Conservation (phyloP, 73 alveolate genomes). For the Paramecium octaurelia region DNA sequence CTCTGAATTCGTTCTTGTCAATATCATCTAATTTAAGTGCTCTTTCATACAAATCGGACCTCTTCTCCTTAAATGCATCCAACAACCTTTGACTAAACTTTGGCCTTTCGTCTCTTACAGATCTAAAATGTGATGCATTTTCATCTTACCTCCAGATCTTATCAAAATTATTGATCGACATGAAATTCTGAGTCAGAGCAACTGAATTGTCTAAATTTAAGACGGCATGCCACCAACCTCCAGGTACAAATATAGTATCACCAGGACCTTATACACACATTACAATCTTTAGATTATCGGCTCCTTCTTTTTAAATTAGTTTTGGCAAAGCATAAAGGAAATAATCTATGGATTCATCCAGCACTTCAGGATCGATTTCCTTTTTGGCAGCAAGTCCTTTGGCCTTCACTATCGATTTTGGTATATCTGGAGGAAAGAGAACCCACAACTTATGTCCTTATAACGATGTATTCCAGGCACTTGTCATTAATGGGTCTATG, state of each 20-base stretch:
- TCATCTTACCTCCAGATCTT: conserved; percentile 70
- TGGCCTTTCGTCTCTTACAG: conserved; percentile 31
- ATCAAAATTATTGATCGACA: conserved; percentile 73
- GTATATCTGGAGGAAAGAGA: conserved; percentile 72
- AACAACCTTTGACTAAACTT: conserved; percentile 27
- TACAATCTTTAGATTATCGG: conserved; percentile 42
- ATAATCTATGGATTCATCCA: conserved; percentile 83
- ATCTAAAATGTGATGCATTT: not conserved
- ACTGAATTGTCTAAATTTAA: conserved; percentile 87
- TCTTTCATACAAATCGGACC: conserved; percentile 35
- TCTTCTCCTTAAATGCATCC: not conserved
- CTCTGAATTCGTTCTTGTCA: conserved; percentile 29
- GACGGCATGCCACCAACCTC: conserved; percentile 97
- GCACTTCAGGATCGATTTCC: conserved; percentile 65
- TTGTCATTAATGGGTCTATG: conserved; percentile 76
- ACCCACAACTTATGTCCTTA: conserved; percentile 84
- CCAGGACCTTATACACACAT: conserved; percentile 76
- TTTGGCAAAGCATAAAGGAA: conserved; percentile 74
- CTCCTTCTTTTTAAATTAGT: conserved; percentile 50
- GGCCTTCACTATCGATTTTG: conserved; percentile 55
- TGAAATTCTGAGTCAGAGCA: conserved; percentile 74
- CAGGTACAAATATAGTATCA: conserved; percentile 91
- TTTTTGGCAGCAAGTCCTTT: conserved; percentile 69
- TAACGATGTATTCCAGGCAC: conserved; percentile 86
- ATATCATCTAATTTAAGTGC: conserved; percentile 21